phyloP scores from a whole-genome alignment of 1,284 basidiomycete species.

The Hymenochaete sp. region DNA sequence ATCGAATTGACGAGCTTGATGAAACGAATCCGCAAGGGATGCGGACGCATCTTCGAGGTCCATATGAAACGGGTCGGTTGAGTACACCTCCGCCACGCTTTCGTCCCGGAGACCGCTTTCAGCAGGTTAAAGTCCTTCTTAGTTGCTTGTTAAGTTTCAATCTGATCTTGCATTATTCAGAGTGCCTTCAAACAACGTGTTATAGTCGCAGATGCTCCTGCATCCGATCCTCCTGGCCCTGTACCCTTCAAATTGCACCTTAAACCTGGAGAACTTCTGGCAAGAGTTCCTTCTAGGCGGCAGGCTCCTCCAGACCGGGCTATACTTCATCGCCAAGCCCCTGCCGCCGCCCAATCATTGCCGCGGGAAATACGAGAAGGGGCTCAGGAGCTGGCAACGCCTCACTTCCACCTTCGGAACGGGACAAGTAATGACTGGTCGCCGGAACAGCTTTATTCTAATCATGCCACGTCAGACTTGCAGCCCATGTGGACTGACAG shows the following conservation, averaged over 20 bases:
- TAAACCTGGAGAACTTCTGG: conserved; percentile 15
- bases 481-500: not conserved
- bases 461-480: not conserved
- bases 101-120: not conserved
- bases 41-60: conserved; percentile 54
- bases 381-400: too few relatives aligned
- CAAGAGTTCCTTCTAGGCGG: conserved; percentile 9
- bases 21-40: conserved; percentile 58
- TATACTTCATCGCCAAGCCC: not conserved
- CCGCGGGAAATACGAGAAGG: conserved; percentile 4
- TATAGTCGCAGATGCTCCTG: conserved; percentile 6
- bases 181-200: conserved; percentile 4
- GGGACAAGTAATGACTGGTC: conserved; percentile 5
- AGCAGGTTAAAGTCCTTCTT: conserved; percentile 4
- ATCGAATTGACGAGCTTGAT: conserved; percentile 67
- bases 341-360: conserved; percentile 1
- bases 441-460: conserved; percentile 12
- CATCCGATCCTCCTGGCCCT: conserved; percentile 6
- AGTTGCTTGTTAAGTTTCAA: too few relatives aligned
- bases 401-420: too few relatives aligned
- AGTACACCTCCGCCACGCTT: conserved; percentile 8
- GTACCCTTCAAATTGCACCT: conserved; percentile 15
- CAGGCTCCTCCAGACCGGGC: not conserved
- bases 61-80: conserved; percentile 44
- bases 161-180: not conserved